Conservation (phyloP, 371 early-diverging fungal species). For the Fennellomyces sp. region DNA sequence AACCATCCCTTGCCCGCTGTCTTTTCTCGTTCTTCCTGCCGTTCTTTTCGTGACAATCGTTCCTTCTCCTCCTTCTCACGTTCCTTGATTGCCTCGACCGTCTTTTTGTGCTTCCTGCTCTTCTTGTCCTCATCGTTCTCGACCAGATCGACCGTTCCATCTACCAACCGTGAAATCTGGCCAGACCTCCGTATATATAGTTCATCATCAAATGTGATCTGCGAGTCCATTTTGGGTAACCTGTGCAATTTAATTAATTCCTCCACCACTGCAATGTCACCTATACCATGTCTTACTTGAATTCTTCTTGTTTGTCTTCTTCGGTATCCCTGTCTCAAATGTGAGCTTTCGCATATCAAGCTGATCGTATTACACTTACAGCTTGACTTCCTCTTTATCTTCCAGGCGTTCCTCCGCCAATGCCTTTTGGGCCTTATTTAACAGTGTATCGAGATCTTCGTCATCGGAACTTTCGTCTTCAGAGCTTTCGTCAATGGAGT, state of each 20-base stretch:
- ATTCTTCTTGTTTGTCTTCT: neutral
- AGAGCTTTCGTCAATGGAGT: conserved; percentile 8
- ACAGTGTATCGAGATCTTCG: conserved; percentile 49
- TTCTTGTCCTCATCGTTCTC: conserved; percentile 20
- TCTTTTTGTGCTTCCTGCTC: neutral
- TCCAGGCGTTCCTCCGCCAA: conserved; percentile 29
- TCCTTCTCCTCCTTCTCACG: conserved; percentile 15
- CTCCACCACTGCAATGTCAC: neutral
- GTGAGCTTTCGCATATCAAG: conserved; percentile 15
- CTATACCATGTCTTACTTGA: neutral
- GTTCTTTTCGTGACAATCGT: conserved; percentile 26
- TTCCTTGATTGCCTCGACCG: conserved; percentile 2
- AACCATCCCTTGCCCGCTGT: conserved; percentile 89
- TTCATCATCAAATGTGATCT: conserved; percentile 26
- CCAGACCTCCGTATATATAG: conserved; percentile 31
- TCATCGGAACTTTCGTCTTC: conserved; percentile 21
- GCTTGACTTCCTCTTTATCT: conserved; percentile 18
- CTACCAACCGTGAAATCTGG: conserved; percentile 16
- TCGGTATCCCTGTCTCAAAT: neutral
- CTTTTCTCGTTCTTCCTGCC: conserved; percentile 60
- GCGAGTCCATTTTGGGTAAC: conserved; percentile 46
- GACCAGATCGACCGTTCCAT: conserved; percentile 24
- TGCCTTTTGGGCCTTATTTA: conserved; percentile 53
- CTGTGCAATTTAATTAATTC: neutral
- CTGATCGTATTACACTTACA: conserved; percentile 22